Evolutionary conservation across 1,284 basidiomycete genomes (phyloP), one percentile per base, ranked within the genome.

Genomic region (Ustilago esculenta): DNA sequence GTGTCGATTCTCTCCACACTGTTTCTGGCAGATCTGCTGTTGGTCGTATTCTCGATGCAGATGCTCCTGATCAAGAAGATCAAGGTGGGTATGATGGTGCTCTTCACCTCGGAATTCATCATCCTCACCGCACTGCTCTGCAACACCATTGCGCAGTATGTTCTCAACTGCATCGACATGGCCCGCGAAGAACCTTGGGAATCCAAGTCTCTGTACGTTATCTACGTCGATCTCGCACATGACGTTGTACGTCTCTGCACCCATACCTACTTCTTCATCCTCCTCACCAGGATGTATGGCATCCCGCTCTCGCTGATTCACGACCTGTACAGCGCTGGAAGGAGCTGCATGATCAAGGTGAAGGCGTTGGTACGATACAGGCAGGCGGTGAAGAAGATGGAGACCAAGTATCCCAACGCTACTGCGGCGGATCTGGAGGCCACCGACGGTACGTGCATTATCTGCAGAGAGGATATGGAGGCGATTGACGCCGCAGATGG

Each of bases 401-500:
- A 98, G 78, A 87, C 91, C 69, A 86, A 92, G 37, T 99, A 98
- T 83, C 94, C 95, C 5, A 89, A 95, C 79, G 94, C 94, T n/a
- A 92, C 91, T 1, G 86, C 87, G 58, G 90, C 89, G 55, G 95
- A 98, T 82, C 85, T 98, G 82, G 84, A 85, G 9, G 88, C 90
- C 86, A 89, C 87, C 45, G 96, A 98, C 83, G 87, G 87, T 55
- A 98, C 94, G 3, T 98, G 96, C 81, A 98, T 98, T 78, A 98
- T 98, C 73, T 98, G 96, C 80, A 87, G 96, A n/a, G 95, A 98
- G 83, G 95, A 98, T 81, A 94, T 99, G 92, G 55, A 71, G 1
- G 35, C 59, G 11, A 23, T 41, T 2, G 27, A 41, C 17, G 20
- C 44, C 5, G 51, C 40, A 14, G 45, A 35, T 23, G 40, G 30